These are phyloP conservation scores for Grosmannia huntii DNA, from an alignment of 2,329 filamentous ascomycete species.

Conservation along the genomic window DNA sequence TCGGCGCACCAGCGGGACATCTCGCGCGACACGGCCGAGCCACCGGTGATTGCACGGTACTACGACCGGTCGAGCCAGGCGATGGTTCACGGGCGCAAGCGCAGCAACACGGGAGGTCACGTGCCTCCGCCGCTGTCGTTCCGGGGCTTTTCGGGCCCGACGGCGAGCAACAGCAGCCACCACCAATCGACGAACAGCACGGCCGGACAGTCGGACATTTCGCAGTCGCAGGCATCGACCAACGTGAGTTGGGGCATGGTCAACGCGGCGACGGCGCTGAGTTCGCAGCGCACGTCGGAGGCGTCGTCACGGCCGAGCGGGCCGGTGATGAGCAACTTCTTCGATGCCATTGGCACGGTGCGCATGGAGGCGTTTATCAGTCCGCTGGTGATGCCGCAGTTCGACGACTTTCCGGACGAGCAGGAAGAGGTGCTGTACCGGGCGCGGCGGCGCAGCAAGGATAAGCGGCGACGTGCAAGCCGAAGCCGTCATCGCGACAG, in stretches of 20 bases:
- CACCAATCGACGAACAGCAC: conserved; percentile 43
- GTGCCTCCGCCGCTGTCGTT: conserved; percentile 58
- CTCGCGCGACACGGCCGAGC: conserved; percentile 52
- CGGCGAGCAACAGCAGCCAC: conserved; percentile 24
- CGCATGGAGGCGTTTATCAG: conserved; percentile 96
- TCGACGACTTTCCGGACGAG: conserved; percentile 35
- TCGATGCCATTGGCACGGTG: conserved; percentile 79
- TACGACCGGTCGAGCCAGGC: conserved; percentile 31
- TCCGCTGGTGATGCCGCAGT: conserved; percentile 34
- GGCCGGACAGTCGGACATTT: conserved; percentile 43
- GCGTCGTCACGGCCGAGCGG: conserved; percentile 34
- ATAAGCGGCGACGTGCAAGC: conserved; percentile 37
- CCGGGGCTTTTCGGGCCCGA: conserved; percentile 59
- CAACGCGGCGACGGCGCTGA: neutral
- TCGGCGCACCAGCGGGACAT: conserved; percentile 32
- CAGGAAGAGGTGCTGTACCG: conserved; percentile 35
- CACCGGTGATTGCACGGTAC: conserved; percentile 61
- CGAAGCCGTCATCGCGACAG: conserved; percentile 39
- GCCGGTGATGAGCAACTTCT: conserved; percentile 45
- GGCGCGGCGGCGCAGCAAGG: conserved; percentile 41
- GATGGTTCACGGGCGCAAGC: conserved; percentile 60
- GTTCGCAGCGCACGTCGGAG: conserved; percentile 40
- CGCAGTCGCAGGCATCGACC: conserved; percentile 31
- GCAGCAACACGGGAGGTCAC: conserved; percentile 77
- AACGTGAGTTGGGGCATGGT: conserved; percentile 23